Percentiles rank a stretch among this genome's conserved stretches.
phyloP scores from a whole-genome alignment of 208 protist species.

The Crithidia expoeki region DNA sequence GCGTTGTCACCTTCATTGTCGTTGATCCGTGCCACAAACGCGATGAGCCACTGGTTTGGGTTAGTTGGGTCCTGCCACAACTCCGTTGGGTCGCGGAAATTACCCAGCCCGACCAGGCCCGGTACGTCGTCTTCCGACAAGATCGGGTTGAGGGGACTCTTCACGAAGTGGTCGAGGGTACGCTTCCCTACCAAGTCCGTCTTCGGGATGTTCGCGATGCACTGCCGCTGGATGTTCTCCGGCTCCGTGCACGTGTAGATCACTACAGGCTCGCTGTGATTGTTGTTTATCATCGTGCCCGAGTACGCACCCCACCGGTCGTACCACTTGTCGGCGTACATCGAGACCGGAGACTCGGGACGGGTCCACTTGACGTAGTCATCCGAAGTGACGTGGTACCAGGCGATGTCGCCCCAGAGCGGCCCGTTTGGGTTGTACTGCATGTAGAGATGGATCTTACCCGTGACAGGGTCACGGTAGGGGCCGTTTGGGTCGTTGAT shows the following conservation, averaged over 20 bases:
- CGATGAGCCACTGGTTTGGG: slow-evolving; percentile 45
- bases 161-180: slow-evolving; percentile 33
- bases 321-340: slow-evolving; percentile 52
- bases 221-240: slow-evolving; percentile 54
- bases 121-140: slow-evolving; percentile 44
- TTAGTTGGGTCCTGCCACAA: slow-evolving; percentile 51
- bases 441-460: slow-evolving; percentile 62
- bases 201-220: slow-evolving; percentile 36
- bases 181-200: slow-evolving; percentile 33
- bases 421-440: slow-evolving; percentile 70
- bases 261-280: slow-evolving; percentile 35
- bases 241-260: slow-evolving; percentile 58
- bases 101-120: slow-evolving; percentile 34
- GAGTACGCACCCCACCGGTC: slow-evolving; percentile 51
- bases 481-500: slow-evolving; percentile 73
- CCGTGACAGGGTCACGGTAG: slow-evolving; percentile 63
- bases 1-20: slow-evolving; percentile 42
- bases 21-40: slow-evolving; percentile 45
- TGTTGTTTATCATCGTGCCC: slow-evolving; percentile 58
- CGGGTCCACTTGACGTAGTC: slow-evolving; percentile 67
- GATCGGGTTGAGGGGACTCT: slow-evolving; percentile 48
- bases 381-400: slow-evolving; percentile 64
- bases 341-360: slow-evolving; percentile 26
- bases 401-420: slow-evolving; percentile 59
- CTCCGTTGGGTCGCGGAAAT: slow-evolving; percentile 64